Evolutionary conservation across 129 eudicot species (phyloP).

Genomic region (Heracleum sosnowskyi): DNA sequence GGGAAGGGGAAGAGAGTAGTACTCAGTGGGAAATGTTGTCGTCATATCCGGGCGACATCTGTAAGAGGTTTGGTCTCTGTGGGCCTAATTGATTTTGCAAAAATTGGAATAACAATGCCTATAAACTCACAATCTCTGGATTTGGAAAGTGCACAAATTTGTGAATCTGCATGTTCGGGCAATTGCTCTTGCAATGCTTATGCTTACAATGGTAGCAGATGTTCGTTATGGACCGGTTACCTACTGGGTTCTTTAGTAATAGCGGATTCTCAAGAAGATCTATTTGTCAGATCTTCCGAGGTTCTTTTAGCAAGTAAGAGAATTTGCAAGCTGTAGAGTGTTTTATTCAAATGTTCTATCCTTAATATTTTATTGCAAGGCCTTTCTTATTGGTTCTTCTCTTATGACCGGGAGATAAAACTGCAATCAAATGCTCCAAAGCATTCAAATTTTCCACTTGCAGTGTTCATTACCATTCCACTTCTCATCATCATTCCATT

Average conservation of each 20-base stretch:
- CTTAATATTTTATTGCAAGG: background rate
- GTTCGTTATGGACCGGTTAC: background rate
- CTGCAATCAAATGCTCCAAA: background rate
- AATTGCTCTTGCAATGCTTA: constrained; percentile 12
- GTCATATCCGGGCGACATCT: background rate
- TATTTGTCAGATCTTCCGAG: constrained; percentile 3
- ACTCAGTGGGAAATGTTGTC: background rate
- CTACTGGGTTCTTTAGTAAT: background rate
- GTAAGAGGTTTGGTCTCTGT: background rate
- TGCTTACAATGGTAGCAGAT: background rate
- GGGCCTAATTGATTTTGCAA: constrained; percentile 5
- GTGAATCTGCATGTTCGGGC: background rate
- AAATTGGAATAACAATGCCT: background rate
- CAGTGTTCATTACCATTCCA: background rate
- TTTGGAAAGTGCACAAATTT: background rate
- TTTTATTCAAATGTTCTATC: background rate
- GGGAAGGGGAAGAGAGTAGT: background rate
- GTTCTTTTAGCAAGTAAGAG: background rate
- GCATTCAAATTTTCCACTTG: background rate
- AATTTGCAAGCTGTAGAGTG: background rate
- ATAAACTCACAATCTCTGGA: background rate
- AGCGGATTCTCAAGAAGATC: background rate
- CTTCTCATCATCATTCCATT: background rate
- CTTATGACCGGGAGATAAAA: background rate
- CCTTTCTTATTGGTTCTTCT: background rate